Evolutionary conservation across 495 filamentous ascomycete genomes (phyloP), one percentile per base, ranked within the genome.

Genomic region (Hypoxylon perforatum): DNA sequence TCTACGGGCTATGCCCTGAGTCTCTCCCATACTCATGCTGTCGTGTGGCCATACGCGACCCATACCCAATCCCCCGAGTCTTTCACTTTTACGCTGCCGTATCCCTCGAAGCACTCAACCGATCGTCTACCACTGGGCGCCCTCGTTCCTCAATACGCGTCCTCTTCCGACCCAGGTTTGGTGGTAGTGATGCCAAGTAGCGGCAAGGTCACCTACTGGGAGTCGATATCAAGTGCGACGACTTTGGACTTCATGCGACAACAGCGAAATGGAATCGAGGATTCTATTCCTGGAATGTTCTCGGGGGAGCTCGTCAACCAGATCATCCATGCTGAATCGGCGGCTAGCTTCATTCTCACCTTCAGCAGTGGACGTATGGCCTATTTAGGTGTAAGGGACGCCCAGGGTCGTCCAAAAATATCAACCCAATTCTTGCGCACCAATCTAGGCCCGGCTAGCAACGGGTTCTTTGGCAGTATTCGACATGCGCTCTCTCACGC

Each of bases 141-240:
- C 45, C 82, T 99, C 15, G 86, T 97, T 10, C 88, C 85, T 2
- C 83, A 91, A 1, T 91, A 89, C 35, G 87, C 88, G 12, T 86
- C 90, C 21, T 88, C 87, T 19, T 83, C 85, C 14, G 90, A 93
- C 42, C 91, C 94, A 2, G 95, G 94, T 2, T 80, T 98, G 11
- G 86, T 99, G 17, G 81, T 97, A 11, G 81, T 99, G 10, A 89
- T 92, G 77, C 92, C 93, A 1, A 84, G 84, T 15, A 92, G 83
- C 33, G 95, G 95, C 25, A 94, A 88, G 73, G 85, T 98, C 46
- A 86, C 90, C 35, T 99, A 94, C 76, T 99, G 94, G 94, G 96
- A 98, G 73, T 93, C 91, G 22, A 88, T 98, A 47, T 90, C 93
- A 17, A 91, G 86, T 75, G 92, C 92, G 22, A 87, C 91, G 22